phyloP scores from a whole-genome alignment of 371 early-diverging fungal genomes.

The Fennellomyces sp. region DNA sequence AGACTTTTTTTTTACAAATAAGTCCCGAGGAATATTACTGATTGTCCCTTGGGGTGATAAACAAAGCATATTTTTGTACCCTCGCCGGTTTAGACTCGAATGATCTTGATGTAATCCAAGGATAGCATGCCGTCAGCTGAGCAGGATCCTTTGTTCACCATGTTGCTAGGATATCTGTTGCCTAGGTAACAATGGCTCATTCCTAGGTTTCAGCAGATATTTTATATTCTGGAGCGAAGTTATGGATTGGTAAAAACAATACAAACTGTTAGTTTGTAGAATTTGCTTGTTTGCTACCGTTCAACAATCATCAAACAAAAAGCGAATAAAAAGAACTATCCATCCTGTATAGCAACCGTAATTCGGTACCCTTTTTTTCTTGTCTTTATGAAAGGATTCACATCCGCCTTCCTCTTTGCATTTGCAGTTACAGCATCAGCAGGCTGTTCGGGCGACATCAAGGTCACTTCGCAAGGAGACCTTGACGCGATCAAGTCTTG shows the following conservation, averaged over 20 bases:
- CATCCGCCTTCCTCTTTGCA: background rate
- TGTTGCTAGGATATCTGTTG: too few relatives aligned
- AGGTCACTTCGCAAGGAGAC: constrained; percentile 19
- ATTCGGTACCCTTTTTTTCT: background rate
- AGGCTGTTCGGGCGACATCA: constrained; percentile 20
- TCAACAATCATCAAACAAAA: background rate
- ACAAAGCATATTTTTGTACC: background rate
- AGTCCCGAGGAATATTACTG: background rate
- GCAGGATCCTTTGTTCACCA: too few relatives aligned
- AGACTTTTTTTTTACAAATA: background rate
- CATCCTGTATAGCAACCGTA: background rate
- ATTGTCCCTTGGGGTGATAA: background rate
- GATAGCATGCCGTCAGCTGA: too few relatives aligned
- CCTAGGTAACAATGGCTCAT: too few relatives aligned
- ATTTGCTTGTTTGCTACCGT: too few relatives aligned
- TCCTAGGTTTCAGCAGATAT: too few relatives aligned
- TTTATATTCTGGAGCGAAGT: too few relatives aligned
- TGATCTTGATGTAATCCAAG: too few relatives aligned
- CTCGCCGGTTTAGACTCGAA: background rate
- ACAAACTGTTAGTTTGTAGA: too few relatives aligned
- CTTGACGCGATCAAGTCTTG: constrained; percentile 16
- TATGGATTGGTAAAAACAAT: too few relatives aligned
- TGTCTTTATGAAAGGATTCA: background rate
- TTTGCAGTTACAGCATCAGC: background rate
- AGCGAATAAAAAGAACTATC: background rate